phyloP scores from a whole-genome alignment of 345 rosid genomes.

The Aquilaria sinensis region DNA sequence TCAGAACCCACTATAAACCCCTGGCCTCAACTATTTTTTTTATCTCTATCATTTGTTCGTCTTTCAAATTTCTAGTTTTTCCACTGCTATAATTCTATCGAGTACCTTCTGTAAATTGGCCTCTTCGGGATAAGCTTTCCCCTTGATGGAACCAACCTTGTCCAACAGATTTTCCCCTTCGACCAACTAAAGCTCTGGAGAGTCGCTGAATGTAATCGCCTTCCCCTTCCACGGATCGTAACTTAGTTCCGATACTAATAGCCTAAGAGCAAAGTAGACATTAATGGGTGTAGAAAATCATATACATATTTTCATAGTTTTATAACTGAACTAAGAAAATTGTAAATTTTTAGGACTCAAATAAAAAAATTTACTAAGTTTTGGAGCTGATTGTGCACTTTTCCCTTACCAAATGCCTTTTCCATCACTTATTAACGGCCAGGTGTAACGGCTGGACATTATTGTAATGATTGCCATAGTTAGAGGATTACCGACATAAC shows the following conservation, averaged over 20 bases:
- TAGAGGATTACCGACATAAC: too few species aligned
- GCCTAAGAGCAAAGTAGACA: slow-evolving; percentile 7
- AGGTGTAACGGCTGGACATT: too few species aligned
- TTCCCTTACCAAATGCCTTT: too few species aligned
- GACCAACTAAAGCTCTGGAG: slow-evolving; percentile 6
- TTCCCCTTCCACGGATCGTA: slow-evolving; percentile 14
- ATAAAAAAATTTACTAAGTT: too few species aligned
- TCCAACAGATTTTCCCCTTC: slow-evolving; percentile 1
- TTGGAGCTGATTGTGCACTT: too few species aligned
- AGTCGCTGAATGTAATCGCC: slow-evolving; percentile 4
- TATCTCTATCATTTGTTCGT: slow-evolving; percentile 10
- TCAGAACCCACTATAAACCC: slow-evolving; percentile 8
- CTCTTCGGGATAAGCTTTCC: background rate
- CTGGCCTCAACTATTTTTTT: slow-evolving; percentile 6
- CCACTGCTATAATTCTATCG: background rate
- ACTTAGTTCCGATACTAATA: slow-evolving; percentile 10
- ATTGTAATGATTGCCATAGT: too few species aligned
- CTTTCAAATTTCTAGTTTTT: slow-evolving; percentile 9
- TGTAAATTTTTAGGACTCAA: too few species aligned
- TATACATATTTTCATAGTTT: too few species aligned
- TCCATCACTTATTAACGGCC: too few species aligned
- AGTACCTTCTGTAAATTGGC: slow-evolving; percentile 10
- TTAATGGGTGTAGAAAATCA: background rate
- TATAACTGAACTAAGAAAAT: too few species aligned
- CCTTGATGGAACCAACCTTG: slow-evolving; percentile 5